phyloP scores from a whole-genome alignment of 768 basidiomycete species.

The Termitomyces sp. region DNA sequence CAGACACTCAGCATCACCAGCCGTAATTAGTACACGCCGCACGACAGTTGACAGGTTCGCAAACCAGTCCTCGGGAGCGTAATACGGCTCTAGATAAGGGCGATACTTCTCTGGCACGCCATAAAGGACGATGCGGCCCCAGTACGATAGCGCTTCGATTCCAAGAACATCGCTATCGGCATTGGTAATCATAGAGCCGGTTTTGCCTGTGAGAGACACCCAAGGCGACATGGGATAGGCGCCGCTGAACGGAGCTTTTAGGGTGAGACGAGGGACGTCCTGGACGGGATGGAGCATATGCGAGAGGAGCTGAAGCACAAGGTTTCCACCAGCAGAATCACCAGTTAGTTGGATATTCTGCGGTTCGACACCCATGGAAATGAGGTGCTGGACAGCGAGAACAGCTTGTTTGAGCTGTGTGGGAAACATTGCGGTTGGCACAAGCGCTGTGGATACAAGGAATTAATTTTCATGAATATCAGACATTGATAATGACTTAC shows the following conservation, averaged over 20 bases:
- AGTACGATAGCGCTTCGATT: conserved; percentile 4
- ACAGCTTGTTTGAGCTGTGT: conserved; percentile 21
- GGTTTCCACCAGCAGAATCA: conserved; percentile 29
- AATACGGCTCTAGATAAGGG: conserved; percentile 24
- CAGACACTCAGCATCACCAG: conserved; percentile 27
- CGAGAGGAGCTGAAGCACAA: conserved; percentile 21
- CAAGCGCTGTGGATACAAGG: conserved; percentile 13
- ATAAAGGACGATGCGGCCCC: conserved; percentile 12
- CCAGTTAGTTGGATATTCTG: conserved; percentile 22
- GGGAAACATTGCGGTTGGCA: conserved; percentile 23
- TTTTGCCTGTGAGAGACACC: conserved; percentile 15
- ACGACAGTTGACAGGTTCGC: conserved; percentile 23
- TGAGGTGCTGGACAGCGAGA: conserved; percentile 21
- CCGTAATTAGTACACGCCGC: conserved; percentile 28
- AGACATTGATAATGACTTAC: conserved; percentile 6
- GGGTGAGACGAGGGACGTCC: conserved; percentile 10
- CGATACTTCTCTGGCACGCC: conserved; percentile 17
- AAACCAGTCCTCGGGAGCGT: conserved; percentile 28
- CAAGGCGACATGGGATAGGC: conserved; percentile 27
- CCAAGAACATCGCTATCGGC: conserved; percentile 16
- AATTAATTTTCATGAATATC: too few relatives aligned
- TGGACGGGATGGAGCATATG: conserved; percentile 24
- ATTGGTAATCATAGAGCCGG: conserved; percentile 9
- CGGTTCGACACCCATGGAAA: conserved; percentile 19
- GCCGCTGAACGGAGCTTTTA: conserved; percentile 15